A percentile compares a stretch with the other conserved stretches of the same genome.
Evolutionary conservation across 2,329 filamentous ascomycete genomes (phyloP).

Genomic region (Stachybotrys elegans): DNA sequence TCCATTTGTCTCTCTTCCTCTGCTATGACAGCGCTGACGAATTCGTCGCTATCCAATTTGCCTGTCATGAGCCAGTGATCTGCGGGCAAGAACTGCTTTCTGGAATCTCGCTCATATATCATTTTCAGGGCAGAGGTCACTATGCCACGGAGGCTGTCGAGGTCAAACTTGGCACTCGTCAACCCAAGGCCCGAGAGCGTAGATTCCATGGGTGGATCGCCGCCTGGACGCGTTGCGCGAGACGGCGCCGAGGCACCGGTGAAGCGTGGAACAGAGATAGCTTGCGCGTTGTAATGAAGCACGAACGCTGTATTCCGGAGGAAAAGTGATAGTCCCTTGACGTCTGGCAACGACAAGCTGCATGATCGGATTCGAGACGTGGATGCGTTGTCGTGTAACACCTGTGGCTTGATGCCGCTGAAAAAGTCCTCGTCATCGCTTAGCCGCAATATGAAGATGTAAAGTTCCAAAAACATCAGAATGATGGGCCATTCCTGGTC

Average conservation of each 20-base stretch:
- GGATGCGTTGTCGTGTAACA: constrained; percentile 31
- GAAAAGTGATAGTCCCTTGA: constrained; percentile 73
- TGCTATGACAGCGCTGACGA: constrained; percentile 77
- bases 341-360: constrained; percentile 64
- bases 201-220: not conserved
- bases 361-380: constrained; percentile 52
- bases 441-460: constrained; percentile 85
- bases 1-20: constrained; percentile 80
- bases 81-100: constrained; percentile 75
- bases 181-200: no score
- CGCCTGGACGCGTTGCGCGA: constrained; percentile 19
- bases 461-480: constrained; percentile 87
- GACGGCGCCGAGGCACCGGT: constrained; percentile 19
- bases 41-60: constrained; percentile 82
- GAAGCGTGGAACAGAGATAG: constrained; percentile 37
- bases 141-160: constrained; percentile 73
- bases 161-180: constrained; percentile 46
- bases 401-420: constrained; percentile 42
- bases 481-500: constrained; percentile 77
- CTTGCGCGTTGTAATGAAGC: constrained; percentile 76
- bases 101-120: constrained; percentile 89
- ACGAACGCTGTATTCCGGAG: constrained; percentile 88
- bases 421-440: constrained; percentile 98
- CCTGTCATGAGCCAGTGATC: constrained; percentile 91
- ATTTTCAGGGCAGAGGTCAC: constrained; percentile 78